A percentile compares a stretch with the other conserved stretches of the same genome.
phyloP scores from a whole-genome alignment of 2,329 filamentous ascomycete genomes.

The Rhinocladiella mackenziei region DNA sequence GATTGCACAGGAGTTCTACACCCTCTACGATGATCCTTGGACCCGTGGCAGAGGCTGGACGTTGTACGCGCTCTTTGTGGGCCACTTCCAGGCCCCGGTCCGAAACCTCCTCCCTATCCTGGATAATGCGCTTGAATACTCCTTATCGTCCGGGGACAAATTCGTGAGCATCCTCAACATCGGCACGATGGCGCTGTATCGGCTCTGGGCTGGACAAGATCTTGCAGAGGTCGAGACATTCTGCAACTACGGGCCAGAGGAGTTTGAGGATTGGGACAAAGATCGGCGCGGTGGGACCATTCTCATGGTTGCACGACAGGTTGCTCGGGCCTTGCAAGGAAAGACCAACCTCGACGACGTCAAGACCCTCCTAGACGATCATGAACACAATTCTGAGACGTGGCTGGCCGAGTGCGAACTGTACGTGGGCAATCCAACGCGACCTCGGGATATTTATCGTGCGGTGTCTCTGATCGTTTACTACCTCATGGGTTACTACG shows the following conservation, averaged over 20 bases:
- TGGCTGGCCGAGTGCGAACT: slow-evolving; percentile 49
- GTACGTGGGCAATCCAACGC: slow-evolving; percentile 47
- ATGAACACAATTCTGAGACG: slow-evolving; percentile 48
- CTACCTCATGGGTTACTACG: slow-evolving; percentile 46
- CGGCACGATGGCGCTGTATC: slow-evolving; percentile 55
- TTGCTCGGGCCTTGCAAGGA: slow-evolving; percentile 56
- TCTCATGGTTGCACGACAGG: slow-evolving; percentile 53
- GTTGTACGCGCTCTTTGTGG: slow-evolving; percentile 57
- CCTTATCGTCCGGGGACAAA: slow-evolving; percentile 55
- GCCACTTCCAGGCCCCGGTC: slow-evolving; percentile 55
- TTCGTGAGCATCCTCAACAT: slow-evolving; percentile 57
- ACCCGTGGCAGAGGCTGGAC: slow-evolving; percentile 55
- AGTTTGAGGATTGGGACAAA: slow-evolving; percentile 54
- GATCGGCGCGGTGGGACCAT: slow-evolving; percentile 58
- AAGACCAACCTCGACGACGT: slow-evolving; percentile 52
- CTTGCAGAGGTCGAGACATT: slow-evolving; percentile 56
- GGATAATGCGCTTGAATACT: slow-evolving; percentile 53
- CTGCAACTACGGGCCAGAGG: slow-evolving; percentile 54
- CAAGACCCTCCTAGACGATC: slow-evolving; percentile 51
- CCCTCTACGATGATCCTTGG: slow-evolving; percentile 51
- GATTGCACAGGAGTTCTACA: slow-evolving; percentile 51
- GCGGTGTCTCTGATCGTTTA: slow-evolving; percentile 46
- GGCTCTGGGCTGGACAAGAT: slow-evolving; percentile 56
- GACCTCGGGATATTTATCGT: slow-evolving; percentile 55
- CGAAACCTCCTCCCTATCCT: slow-evolving; percentile 50